phyloP scores from a whole-genome alignment of 2,329 filamentous ascomycete genomes.

The Aspergillus spinulosporus region DNA sequence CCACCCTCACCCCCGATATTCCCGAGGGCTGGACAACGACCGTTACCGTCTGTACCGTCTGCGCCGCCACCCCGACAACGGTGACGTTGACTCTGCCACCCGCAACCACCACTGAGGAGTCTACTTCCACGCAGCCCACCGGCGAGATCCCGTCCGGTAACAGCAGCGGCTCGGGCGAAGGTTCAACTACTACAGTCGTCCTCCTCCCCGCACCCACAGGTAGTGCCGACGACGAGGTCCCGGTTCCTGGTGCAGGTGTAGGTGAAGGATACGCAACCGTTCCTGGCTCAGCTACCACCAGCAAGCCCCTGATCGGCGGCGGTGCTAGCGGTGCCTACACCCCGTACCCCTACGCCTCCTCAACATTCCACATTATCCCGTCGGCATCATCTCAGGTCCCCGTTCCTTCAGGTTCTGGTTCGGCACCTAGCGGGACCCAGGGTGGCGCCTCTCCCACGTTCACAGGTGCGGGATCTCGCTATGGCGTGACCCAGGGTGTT shows the following conservation, averaged over 20 bases:
- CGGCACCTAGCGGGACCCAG: slow-evolving; percentile 22
- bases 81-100: slow-evolving; percentile 38
- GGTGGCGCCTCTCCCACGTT: slow-evolving; percentile 21
- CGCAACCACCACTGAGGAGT: slow-evolving; percentile 13
- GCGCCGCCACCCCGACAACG: slow-evolving; percentile 40
- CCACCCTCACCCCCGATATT: slow-evolving; percentile 23
- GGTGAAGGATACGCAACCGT: neutral
- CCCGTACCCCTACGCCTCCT: slow-evolving; percentile 14
- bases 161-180: neutral
- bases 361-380: slow-evolving; percentile 21
- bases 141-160: slow-evolving; percentile 10
- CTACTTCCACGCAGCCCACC: slow-evolving; percentile 1
- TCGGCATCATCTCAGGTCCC: slow-evolving; percentile 3
- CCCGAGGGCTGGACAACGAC: slow-evolving; percentile 44
- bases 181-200: slow-evolving; percentile 9
- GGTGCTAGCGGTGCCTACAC: neutral
- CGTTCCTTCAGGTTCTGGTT: neutral
- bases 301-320: slow-evolving; percentile 9
- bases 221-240: neutral
- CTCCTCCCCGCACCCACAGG: slow-evolving; percentile 2
- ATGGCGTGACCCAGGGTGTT: slow-evolving; percentile 15
- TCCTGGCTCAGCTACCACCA: slow-evolving; percentile 5
- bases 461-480: slow-evolving; percentile 23
- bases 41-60: slow-evolving; percentile 42
- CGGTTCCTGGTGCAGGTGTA: neutral